A percentile compares a stretch with the other conserved stretches of the same genome.
Conservation (phyloP, 2,329 filamentous ascomycete species). For the Orbilia brochopaga region DNA sequence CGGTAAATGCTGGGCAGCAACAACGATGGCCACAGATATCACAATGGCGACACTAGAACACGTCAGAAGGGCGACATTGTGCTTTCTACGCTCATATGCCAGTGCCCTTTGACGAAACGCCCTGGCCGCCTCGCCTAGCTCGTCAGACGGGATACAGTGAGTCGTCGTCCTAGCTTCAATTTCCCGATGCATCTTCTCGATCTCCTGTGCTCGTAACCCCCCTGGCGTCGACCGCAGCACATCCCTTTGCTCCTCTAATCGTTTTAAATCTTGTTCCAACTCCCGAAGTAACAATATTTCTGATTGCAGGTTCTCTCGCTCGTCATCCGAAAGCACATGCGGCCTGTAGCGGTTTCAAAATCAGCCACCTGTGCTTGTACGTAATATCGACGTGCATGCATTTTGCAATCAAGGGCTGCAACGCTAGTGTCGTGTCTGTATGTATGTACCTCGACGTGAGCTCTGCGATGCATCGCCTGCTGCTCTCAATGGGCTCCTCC, state of each 20-base stretch:
- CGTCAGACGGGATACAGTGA: constrained; percentile 25
- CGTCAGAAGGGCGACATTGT: constrained; percentile 13
- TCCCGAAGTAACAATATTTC: constrained; percentile 33
- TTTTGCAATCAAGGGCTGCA: constrained; percentile 13
- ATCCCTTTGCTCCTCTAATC: constrained; percentile 36
- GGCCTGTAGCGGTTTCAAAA: constrained; percentile 39
- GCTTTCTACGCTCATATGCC: constrained; percentile 1
- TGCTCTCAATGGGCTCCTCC: constrained; percentile 40
- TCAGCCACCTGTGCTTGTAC: constrained; percentile 51
- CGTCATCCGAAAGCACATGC: constrained; percentile 40
- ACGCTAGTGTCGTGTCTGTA: not conserved
- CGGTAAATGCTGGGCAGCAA: constrained; percentile 1
- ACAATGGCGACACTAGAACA: constrained; percentile 44
- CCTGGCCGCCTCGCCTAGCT: constrained; percentile 23
- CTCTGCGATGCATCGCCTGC: constrained; percentile 31
- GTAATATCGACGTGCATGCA: constrained; percentile 12
- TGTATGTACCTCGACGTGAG: constrained; percentile 27
- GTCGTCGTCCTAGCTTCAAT: constrained; percentile 25
- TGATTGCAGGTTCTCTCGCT: constrained; percentile 41
- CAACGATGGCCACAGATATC: constrained; percentile 35
- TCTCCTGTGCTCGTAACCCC: constrained; percentile 41
- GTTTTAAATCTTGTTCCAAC: constrained; percentile 31
- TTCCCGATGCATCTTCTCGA: constrained; percentile 43
- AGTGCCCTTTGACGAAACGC: constrained; percentile 22
- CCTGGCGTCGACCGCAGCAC: constrained; percentile 21